Base-by-base conservation (phyloP, 805 yeast genomes). In the Blastobotrys mokoenaii region DNA sequence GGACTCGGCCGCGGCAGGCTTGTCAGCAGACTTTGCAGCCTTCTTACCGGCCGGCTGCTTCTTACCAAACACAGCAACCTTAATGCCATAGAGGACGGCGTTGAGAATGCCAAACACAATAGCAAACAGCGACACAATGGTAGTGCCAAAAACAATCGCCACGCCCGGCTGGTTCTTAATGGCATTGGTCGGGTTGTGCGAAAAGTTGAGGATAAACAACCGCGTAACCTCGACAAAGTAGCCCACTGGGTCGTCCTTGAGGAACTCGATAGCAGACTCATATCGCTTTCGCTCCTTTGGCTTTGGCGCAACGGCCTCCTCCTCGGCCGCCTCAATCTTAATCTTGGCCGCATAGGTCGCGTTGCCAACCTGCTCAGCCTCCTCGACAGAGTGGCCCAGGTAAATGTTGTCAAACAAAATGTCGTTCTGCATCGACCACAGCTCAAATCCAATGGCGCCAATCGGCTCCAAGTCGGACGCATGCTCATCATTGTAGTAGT, bases 301-400 rank as follows among this genome's bases (percentile, higher is more conserved):
- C 42, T 51, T 47, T 33, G 63, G 63, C 25, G 55, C 55, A 17
- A 51, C 52, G 15, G 53, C 51, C 40, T 46, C 43, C 46, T 61
- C 59, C 29, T 52, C 56, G 38, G 37, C 49, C 25, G 30, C 16
- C 54, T 69, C 73, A 41, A 60, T 49, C 34, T 50, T 55, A 45
- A 47, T 50, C 61, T 68, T 68, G 42, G 65, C 67, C 30, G 64
- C 54, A 62, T 76, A 88, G 0, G 96, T 87, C 7, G 66, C 63
- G 60, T 89, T 88, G 29, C 96, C 97, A 52, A 88, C 70, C 8
- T 59, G 46, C 67, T 89, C 96, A 10, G 96, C 96, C 58, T 88
- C 96, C 33, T 67, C 69, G n/a, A 88, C 68, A 1, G 84, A 78
- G 59, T 85, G 89, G 27, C 96, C 96, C 49, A 88, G 62, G 61